Conservation (phyloP, 768 basidiomycete genomes). For the Pholiota conissans region DNA sequence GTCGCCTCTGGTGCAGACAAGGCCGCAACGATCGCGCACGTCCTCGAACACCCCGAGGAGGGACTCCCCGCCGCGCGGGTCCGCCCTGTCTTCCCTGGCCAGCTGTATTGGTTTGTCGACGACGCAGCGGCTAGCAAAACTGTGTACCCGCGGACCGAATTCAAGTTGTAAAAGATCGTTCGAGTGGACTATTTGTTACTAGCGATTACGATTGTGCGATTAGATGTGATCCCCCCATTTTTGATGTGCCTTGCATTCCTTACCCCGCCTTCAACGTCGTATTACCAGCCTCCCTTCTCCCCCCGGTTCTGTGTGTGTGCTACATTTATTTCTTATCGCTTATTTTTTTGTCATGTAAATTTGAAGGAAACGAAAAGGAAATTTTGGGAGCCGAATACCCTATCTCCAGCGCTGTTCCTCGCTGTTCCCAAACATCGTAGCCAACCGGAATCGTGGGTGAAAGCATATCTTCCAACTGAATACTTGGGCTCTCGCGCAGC, state of each 20-base stretch:
- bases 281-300: neutral
- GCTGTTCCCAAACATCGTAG: neutral
- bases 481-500: neutral
- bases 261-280: neutral
- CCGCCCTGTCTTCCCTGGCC: conserved; percentile 74
- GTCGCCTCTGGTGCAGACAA: conserved; percentile 86
- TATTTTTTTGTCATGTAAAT: neutral
- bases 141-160: conserved; percentile 52
- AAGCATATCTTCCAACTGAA: neutral
- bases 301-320: neutral
- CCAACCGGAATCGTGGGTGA: neutral
- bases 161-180: conserved; percentile 49
- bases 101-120: conserved; percentile 95
- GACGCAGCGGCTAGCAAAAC: conserved; percentile 74
- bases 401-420: neutral
- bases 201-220: neutral
- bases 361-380: neutral
- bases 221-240: neutral
- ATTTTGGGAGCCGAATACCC: neutral
- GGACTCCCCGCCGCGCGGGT: conserved; percentile 85
- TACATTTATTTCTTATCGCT: neutral
- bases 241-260: neutral
- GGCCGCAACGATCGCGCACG: conserved; percentile 63
- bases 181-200: neutral
- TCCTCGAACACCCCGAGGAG: conserved; percentile 81